Evolutionary conservation across 1,139 yeast species (phyloP).

Genomic region (Blastobotrys capitulatus): DNA sequence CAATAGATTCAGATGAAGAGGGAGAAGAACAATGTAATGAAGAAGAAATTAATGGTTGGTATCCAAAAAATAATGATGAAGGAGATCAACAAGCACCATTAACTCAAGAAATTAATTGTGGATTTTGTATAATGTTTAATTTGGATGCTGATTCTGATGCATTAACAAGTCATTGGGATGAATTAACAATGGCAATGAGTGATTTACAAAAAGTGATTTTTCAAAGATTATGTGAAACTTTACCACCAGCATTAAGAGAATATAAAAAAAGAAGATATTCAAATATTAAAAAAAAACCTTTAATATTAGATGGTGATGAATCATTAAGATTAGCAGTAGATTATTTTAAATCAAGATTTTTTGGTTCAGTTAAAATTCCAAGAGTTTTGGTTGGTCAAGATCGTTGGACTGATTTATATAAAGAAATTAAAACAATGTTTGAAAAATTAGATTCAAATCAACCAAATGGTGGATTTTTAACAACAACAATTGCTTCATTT

Average conservation of each 20-base stretch:
- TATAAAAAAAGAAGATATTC: background rate
- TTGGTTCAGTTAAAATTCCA: slow-evolving; percentile 25
- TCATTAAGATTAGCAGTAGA: slow-evolving; percentile 20
- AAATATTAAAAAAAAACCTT: background rate
- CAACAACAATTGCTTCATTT: slow-evolving; percentile 21
- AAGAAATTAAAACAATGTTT: slow-evolving; percentile 16
- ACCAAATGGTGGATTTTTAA: slow-evolving; percentile 15
- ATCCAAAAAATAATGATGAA: background rate
- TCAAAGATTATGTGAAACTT: slow-evolving; percentile 12
- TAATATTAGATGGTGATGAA: slow-evolving; percentile 14
- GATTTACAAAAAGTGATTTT: slow-evolving; percentile 22
- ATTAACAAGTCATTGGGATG: slow-evolving; percentile 27
- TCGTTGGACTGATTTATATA: slow-evolving; percentile 24
- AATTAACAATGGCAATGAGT: slow-evolving; percentile 23
- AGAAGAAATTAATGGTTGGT: background rate
- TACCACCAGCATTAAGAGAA: slow-evolving; percentile 17
- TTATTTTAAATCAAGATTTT: slow-evolving; percentile 20
- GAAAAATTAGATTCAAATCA: slow-evolving; percentile 1
- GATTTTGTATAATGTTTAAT: slow-evolving; percentile 23
- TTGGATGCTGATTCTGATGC: slow-evolving; percentile 18
- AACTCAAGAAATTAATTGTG: slow-evolving; percentile 15
- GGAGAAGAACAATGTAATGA: background rate
- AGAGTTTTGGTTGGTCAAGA: slow-evolving; percentile 30
- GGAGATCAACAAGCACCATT: background rate
- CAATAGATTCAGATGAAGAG: background rate